Base-by-base conservation (phyloP, 495 filamentous ascomycete genomes). In the Penicillium bovifimosum region DNA sequence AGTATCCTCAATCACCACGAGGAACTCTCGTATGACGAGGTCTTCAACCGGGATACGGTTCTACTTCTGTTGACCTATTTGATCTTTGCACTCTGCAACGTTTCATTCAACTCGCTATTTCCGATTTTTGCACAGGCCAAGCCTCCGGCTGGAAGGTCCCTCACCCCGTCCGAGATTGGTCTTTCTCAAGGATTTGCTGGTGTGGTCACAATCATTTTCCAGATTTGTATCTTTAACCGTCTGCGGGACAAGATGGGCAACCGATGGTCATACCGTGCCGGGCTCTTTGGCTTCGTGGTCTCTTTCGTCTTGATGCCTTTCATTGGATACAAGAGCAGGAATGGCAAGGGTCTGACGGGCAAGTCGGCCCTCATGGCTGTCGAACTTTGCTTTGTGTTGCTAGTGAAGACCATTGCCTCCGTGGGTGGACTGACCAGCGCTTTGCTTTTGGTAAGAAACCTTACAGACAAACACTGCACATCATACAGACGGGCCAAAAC, bases 401-500 rank as follows among this genome's bases (percentile, higher is more conserved):
- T 96, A 33, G 69, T 97, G 33, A 96, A 96, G 71, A 95, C 89
- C 2, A 81, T 96, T 6, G 86, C 88, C 31, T 80, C 92, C 5
- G 89, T 98, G 0, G 89, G 89, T 8, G 91, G 91, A 0, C 69
- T 98, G 47, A 95, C 95, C 29, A 90, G 87, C 63, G 88, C 90
- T 3, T 80, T 98, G 64, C 74, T 97, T 36, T 66, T 98, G 64
- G 88, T 90, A 79, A 58, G 83, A 75, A 43, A 8, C 31, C 9
- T 24, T 24, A 24, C 20, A 24, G 20, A 2, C 20, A 4, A 24
- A 24, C 20, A 24, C 20, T 24, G 20, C 20, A 24, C 20, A 24
- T 4, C 20, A 2, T 24, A 24, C 20, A 4, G 20, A 24, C 20
- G 20, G 4, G 4, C 20, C 32, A 2, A 34, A 29, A 36, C 46